Percentiles rank a stretch among this genome's conserved stretches.
phyloP scores from a whole-genome alignment of 768 basidiomycete species.

The Pleurotus pulmonarius region DNA sequence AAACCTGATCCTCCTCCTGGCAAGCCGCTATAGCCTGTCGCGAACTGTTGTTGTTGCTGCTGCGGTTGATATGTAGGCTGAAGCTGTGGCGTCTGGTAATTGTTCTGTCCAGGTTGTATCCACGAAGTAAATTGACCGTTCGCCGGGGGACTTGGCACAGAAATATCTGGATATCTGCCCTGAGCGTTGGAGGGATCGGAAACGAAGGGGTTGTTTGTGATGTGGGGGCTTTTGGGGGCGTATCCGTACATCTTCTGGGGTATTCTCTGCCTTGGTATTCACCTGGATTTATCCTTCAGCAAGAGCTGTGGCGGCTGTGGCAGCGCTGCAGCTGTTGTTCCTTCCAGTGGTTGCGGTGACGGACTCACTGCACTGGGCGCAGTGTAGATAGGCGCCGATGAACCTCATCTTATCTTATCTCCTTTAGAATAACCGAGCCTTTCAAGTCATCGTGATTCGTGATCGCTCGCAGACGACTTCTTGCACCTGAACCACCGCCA shows the following conservation, averaged over 20 bases:
- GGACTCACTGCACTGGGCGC: background rate
- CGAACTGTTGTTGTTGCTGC: conserved; percentile 27
- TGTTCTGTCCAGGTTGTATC: conserved; percentile 21
- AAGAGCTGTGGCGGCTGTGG: background rate
- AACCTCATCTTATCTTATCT: conserved; percentile 5
- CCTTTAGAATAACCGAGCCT: background rate
- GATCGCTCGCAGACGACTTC: background rate
- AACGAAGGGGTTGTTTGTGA: conserved; percentile 70
- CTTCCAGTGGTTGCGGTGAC: background rate
- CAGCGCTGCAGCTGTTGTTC: background rate
- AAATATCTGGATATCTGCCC: conserved; percentile 65
- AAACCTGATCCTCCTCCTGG: background rate
- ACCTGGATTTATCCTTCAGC: background rate
- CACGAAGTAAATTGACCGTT: conserved; percentile 35
- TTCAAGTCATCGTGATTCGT: conserved; percentile 1
- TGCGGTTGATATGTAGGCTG: conserved; percentile 34
- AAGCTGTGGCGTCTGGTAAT: conserved; percentile 32
- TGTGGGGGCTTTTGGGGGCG: conserved; percentile 27
- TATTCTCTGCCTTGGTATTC: background rate
- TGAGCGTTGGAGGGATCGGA: conserved; percentile 44
- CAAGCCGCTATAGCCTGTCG: background rate
- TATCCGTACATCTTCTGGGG: conserved; percentile 21
- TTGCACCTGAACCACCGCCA: background rate
- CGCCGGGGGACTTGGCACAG: conserved; percentile 18
- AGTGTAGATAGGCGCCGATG: background rate